Evolutionary conservation across 2,329 filamentous ascomycete species (phyloP).

Genomic region (Beauveria brongniartii): DNA sequence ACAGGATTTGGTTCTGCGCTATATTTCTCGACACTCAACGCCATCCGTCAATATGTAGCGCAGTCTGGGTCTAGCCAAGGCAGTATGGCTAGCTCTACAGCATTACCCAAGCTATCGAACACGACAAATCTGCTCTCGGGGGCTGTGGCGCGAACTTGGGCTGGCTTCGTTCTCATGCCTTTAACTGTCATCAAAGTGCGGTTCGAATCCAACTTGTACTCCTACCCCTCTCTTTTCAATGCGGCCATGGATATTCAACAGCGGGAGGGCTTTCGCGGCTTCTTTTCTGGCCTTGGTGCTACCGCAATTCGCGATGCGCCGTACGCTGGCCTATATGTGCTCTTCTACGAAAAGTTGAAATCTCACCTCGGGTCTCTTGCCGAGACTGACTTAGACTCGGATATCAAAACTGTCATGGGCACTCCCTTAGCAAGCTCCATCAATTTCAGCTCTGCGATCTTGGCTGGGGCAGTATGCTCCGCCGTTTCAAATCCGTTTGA

Average conservation of each 20-base stretch:
- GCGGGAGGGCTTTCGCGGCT: constrained; percentile 68
- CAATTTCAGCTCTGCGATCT: constrained; percentile 76
- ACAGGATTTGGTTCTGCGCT: constrained; percentile 89
- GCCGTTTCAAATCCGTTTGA: constrained; percentile 94
- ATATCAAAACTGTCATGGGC: constrained; percentile 20
- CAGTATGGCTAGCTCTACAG: constrained; percentile 46
- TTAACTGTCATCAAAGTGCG: constrained; percentile 95
- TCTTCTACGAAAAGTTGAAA: constrained; percentile 87
- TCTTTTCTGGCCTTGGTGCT: constrained; percentile 90
- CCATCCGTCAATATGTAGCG: constrained; percentile 55
- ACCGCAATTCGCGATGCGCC: constrained; percentile 93
- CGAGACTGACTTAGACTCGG: neutral
- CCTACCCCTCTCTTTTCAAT: constrained; percentile 66
- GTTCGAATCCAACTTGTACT: constrained; percentile 82
- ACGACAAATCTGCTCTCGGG: constrained; percentile 80
- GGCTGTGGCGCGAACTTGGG: constrained; percentile 73
- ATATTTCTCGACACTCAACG: constrained; percentile 86
- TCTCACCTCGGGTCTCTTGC: constrained; percentile 38
- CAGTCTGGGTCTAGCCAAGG: constrained; percentile 17
- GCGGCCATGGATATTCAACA: constrained; percentile 68
- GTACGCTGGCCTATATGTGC: constrained; percentile 88
- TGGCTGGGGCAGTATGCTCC: constrained; percentile 77
- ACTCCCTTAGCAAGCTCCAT: constrained; percentile 48
- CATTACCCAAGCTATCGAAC: constrained; percentile 74
- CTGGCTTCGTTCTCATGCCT: constrained; percentile 89